phyloP scores from a whole-genome alignment of 352 stramenopile species.

The Phytophthora uliginosa region DNA sequence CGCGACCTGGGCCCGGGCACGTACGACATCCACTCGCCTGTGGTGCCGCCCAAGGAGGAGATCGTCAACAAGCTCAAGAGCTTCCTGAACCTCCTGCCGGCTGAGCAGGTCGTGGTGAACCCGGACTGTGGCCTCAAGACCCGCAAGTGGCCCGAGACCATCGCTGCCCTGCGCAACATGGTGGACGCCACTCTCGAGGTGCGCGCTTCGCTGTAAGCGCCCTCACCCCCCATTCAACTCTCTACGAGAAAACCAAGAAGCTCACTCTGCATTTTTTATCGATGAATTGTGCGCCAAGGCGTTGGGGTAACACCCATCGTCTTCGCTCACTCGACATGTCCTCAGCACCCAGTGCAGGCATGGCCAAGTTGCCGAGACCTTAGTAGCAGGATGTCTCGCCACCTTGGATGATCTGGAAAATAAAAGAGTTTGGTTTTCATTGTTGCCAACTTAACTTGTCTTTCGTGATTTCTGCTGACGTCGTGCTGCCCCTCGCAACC shows the following conservation, averaged over 20 bases:
- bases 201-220: constrained; percentile 64
- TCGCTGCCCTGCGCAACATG: constrained; percentile 91
- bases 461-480: too few species aligned
- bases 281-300: constrained; percentile 41
- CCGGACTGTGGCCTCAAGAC: constrained; percentile 96
- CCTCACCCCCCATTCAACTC: neutral
- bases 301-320: constrained; percentile 22
- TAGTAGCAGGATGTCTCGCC: constrained; percentile 52
- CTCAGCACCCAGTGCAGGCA: constrained; percentile 33
- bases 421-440: constrained; percentile 39
- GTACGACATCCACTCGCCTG: constrained; percentile 96
- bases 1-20: constrained; percentile 92
- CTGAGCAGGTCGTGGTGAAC: constrained; percentile 90
- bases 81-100: constrained; percentile 86
- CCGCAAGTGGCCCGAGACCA: constrained; percentile 93
- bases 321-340: constrained; percentile 48
- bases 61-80: constrained; percentile 91
- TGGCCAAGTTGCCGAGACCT: constrained; percentile 47
- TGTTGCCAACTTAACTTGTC: neutral
- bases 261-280: constrained; percentile 34
- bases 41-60: constrained; percentile 89
- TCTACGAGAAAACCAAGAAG: constrained; percentile 24
- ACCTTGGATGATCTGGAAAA: constrained; percentile 45
- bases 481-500: too few species aligned
- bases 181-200: constrained; percentile 85